Percentiles rank a stretch among this genome's conserved stretches.
These are phyloP conservation scores for Penicillium flavigenum DNA, from an alignment of 495 filamentous ascomycete species.

Conservation along the genomic window DNA sequence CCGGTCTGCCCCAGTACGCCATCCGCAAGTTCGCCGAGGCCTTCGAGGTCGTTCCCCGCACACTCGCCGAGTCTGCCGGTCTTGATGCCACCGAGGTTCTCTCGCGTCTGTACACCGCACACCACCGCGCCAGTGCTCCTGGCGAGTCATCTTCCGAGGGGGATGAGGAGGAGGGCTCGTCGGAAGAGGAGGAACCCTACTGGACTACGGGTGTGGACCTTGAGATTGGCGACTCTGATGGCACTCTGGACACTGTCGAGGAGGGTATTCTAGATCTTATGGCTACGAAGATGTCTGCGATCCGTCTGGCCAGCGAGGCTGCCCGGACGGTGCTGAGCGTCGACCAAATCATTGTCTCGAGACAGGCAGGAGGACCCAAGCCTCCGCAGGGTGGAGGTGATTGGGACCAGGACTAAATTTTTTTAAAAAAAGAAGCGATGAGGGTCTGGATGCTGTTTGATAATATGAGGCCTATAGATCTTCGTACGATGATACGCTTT, in stretches of 20 bases:
- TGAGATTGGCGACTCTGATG: conserved; percentile 76
- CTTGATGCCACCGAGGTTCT: conserved; percentile 95
- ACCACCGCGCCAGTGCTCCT: conserved; percentile 56
- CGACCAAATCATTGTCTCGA: conserved; percentile 98
- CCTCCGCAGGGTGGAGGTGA: conserved; percentile 91
- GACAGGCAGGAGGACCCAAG: conserved; percentile 97
- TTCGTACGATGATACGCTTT: conserved; percentile 31
- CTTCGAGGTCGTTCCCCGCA: conserved; percentile 94
- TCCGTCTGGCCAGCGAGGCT: conserved; percentile 92
- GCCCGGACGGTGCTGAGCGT: conserved; percentile 93
- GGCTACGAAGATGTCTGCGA: conserved; percentile 90
- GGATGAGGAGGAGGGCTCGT: conserved; percentile 40
- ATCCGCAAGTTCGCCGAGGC: conserved; percentile 98
- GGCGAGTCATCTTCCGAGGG: conserved; percentile 37
- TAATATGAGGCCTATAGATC: conserved; percentile 32
- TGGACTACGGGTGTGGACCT: conserved; percentile 94
- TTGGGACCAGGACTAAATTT: conserved; percentile 91
- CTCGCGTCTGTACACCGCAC: conserved; percentile 86
- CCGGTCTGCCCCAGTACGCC: conserved; percentile 87
- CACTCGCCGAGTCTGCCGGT: conserved; percentile 89
- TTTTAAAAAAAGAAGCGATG: conserved; percentile 18
- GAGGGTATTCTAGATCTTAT: conserved; percentile 92
- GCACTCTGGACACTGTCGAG: conserved; percentile 82
- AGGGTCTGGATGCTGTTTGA: conserved; percentile 14
- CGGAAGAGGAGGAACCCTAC: conserved; percentile 61